Evolutionary conservation across 306 rosid species (phyloP).

Genomic region (Medicago lupulina): DNA sequence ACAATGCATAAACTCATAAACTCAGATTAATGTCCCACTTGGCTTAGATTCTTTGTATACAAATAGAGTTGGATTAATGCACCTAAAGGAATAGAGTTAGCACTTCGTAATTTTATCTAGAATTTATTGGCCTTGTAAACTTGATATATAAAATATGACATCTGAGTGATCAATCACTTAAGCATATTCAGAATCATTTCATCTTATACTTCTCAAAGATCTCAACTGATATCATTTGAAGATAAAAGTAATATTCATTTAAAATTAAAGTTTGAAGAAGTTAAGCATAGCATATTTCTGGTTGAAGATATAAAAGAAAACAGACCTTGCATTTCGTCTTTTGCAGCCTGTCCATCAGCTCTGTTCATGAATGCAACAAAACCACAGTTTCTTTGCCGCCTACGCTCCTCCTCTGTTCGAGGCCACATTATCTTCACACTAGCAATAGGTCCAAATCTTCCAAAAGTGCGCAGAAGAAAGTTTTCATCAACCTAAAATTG

Average conservation of each 20-base stretch:
- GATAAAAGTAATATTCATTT: not conserved
- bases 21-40: conserved; percentile 2
- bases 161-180: not conserved
- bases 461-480: conserved; percentile 97
- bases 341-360: conserved; percentile 98
- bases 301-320: conserved; percentile 31
- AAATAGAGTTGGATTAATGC: conserved; percentile 9
- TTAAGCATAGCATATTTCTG: not conserved
- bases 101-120: not conserved
- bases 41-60: conserved; percentile 10
- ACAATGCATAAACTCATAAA: too few relatives aligned
- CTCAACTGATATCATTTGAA: conserved; percentile 24
- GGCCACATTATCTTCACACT: conserved; percentile 99
- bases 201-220: conserved; percentile 4
- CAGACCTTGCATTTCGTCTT: conserved; percentile 99
- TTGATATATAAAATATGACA: not conserved
- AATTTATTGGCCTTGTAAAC: conserved; percentile 7
- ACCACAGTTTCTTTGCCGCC: conserved; percentile 99
- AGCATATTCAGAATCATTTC: not conserved
- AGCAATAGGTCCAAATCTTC: conserved; percentile 99
- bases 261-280: conserved; percentile 31
- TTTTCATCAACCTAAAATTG: conserved; percentile 88
- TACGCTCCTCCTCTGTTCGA: conserved; percentile 97
- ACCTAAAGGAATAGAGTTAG: not conserved
- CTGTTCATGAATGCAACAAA: conserved; percentile 99